phyloP scores from a whole-genome alignment of 2,329 filamentous ascomycete genomes.

The Colletotrichum caudatum region DNA sequence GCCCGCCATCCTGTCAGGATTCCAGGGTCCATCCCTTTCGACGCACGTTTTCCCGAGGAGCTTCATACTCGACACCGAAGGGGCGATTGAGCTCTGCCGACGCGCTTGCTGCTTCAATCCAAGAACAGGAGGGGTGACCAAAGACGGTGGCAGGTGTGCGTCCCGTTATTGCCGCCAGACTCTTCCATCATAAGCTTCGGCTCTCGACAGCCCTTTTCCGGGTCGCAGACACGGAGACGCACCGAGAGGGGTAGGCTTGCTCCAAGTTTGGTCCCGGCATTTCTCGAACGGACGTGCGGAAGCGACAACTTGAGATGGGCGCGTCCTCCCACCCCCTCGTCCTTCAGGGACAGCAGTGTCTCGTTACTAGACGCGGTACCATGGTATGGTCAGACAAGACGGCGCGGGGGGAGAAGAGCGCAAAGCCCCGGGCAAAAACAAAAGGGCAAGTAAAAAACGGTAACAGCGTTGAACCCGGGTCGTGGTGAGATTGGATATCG shows the following conservation, averaged over 20 bases:
- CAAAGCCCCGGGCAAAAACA: not conserved
- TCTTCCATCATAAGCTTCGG: too few relatives aligned
- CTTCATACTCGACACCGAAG: not conserved
- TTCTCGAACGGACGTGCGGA: not conserved
- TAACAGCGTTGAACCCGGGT: slow-evolving; percentile 11
- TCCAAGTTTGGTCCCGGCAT: not conserved
- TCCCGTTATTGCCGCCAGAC: not conserved
- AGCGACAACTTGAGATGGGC: not conserved
- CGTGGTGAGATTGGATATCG: slow-evolving; percentile 5
- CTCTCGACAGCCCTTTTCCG: not conserved
- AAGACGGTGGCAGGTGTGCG: not conserved
- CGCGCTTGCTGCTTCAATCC: not conserved
- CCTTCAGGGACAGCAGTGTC: not conserved
- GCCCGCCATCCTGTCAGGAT: not conserved
- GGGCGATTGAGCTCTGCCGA: not conserved
- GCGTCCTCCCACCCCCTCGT: too few relatives aligned
- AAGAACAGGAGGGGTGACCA: not conserved
- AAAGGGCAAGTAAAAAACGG: not conserved
- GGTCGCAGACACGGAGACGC: too few relatives aligned
- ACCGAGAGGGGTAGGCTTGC: not conserved
- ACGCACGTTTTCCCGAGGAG: not conserved
- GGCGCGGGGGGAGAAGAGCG: not conserved
- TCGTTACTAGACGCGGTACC: not conserved
- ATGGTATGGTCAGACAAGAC: not conserved
- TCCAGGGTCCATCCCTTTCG: slow-evolving; percentile 1